phyloP scores from a whole-genome alignment of 169 alveolate genomes.

The Babesia divergens region DNA sequence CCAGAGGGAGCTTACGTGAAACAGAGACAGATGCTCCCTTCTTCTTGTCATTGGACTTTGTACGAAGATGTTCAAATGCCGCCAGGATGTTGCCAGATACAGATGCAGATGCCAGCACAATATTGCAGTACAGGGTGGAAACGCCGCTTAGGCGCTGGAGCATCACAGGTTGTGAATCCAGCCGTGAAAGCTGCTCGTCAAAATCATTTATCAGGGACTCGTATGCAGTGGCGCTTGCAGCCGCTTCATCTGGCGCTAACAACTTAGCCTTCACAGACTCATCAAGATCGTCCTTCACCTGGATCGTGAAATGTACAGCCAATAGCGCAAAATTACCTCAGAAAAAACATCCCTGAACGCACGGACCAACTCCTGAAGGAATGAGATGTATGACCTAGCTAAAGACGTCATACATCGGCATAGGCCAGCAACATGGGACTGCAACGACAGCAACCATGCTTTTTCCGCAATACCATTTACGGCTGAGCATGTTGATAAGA shows the following conservation, averaged over 20 bases:
- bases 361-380: neutral
- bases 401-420: constrained; percentile 15
- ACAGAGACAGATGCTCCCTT: neutral
- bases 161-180: neutral
- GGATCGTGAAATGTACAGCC: neutral
- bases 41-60: constrained; percentile 1
- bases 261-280: neutral
- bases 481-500: neutral
- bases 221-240: neutral
- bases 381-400: constrained; percentile 6
- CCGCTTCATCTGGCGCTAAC: neutral
- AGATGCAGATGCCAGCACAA: constrained; percentile 2
- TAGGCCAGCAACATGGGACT: constrained; percentile 29
- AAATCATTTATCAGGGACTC: neutral
- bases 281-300: no score
- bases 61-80: constrained; percentile 1
- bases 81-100: constrained; percentile 25
- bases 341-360: neutral
- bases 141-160: constrained; percentile 4
- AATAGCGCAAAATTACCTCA: constrained; percentile 3
- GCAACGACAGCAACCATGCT: constrained; percentile 28
- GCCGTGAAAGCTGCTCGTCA: neutral
- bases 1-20: constrained; percentile 24
- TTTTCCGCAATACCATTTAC: constrained; percentile 7
- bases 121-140: constrained; percentile 22